Evolutionary conservation across 2,329 filamentous ascomycete species (phyloP).

Genomic region (Xylariales sp.): DNA sequence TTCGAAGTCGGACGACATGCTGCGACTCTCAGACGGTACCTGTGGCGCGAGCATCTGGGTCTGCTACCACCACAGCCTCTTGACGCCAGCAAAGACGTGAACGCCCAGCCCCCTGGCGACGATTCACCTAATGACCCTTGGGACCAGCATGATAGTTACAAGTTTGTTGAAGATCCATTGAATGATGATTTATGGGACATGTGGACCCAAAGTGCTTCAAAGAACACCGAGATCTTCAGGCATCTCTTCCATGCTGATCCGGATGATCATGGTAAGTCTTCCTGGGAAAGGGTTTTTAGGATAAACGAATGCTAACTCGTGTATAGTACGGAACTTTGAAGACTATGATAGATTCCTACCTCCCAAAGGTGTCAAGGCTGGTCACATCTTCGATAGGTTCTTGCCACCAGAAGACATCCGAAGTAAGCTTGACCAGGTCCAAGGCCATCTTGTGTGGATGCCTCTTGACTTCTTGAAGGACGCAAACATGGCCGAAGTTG

Average conservation of each 20-base stretch:
- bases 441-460: slow-evolving; percentile 92
- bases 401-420: slow-evolving; percentile 69
- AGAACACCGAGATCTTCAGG: slow-evolving; percentile 72
- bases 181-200: slow-evolving; percentile 60
- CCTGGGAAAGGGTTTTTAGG: background rate
- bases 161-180: slow-evolving; percentile 68
- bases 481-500: slow-evolving; percentile 84
- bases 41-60: slow-evolving; percentile 90
- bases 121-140: slow-evolving; percentile 60
- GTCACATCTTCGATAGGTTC: slow-evolving; percentile 82
- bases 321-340: slow-evolving; percentile 73
- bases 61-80: slow-evolving; percentile 70
- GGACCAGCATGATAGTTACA: slow-evolving; percentile 56
- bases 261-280: slow-evolving; percentile 67
- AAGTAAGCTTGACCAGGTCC: slow-evolving; percentile 71
- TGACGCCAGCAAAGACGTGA: slow-evolving; percentile 60
- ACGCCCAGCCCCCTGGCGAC: slow-evolving; percentile 67
- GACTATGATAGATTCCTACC: slow-evolving; percentile 82
- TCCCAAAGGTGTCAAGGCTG: slow-evolving; percentile 67
- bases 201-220: slow-evolving; percentile 66
- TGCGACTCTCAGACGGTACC: slow-evolving; percentile 70
- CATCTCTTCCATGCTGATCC: slow-evolving; percentile 84
- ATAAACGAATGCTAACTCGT: slow-evolving; percentile 6
- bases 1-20: slow-evolving; percentile 80
- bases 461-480: slow-evolving; percentile 83